Percentiles rank a stretch among this genome's conserved stretches.
Evolutionary conservation across 306 rosid species (phyloP).

Genomic region (Inga oerstediana): DNA sequence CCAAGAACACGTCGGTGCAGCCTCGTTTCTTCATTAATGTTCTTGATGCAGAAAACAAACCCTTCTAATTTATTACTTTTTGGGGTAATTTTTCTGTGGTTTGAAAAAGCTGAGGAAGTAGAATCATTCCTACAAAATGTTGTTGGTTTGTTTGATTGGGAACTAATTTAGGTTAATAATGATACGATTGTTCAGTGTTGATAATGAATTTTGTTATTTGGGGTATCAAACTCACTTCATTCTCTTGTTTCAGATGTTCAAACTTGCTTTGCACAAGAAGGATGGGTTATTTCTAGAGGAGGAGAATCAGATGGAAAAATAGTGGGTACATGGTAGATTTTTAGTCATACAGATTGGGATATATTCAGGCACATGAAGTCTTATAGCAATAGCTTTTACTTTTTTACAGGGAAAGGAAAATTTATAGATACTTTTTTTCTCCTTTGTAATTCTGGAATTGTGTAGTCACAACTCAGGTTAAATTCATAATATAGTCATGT

Average conservation of each 20-base stretch:
- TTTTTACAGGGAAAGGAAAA: constrained; percentile 37
- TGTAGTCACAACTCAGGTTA: constrained; percentile 12
- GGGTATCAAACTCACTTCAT: background rate
- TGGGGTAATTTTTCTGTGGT: background rate
- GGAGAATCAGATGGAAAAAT: constrained; percentile 28
- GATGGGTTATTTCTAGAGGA: constrained; percentile 27
- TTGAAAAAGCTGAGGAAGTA: background rate
- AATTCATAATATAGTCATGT: background rate
- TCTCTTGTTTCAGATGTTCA: constrained; percentile 14
- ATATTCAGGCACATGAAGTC: constrained; percentile 19
- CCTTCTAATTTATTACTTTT: background rate
- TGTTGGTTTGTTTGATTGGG: background rate
- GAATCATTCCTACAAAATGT: background rate
- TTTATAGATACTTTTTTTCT: constrained; percentile 14
- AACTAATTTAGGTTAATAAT: background rate
- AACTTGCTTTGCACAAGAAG: constrained; percentile 28
- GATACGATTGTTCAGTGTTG: background rate
- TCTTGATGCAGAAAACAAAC: constrained; percentile 3
- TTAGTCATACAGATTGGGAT: constrained; percentile 20
- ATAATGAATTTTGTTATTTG: background rate
- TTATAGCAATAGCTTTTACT: constrained; percentile 26
- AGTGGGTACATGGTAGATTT: constrained; percentile 14
- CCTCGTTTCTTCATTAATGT: background rate
- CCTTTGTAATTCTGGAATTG: constrained; percentile 19
- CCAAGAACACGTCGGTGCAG: background rate